Evolutionary conservation across 805 yeast genomes (phyloP).

Genomic region (Wickerhamomyces queroliae): DNA sequence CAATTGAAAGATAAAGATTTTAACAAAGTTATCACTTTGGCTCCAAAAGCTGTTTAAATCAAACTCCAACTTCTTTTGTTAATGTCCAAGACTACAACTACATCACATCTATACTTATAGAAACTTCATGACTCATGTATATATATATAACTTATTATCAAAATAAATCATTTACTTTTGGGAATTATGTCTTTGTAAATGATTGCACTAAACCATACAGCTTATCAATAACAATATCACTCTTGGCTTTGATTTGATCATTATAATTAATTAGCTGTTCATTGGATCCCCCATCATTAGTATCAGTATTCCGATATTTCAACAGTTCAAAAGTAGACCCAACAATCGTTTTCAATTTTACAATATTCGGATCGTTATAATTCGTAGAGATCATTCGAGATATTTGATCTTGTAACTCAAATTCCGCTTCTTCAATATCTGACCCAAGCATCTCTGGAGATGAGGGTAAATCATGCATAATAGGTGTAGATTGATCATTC

Average conservation of each 20-base stretch:
- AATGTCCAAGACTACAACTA: neutral
- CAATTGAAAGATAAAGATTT: slow-evolving; percentile 80
- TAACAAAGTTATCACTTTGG: slow-evolving; percentile 83
- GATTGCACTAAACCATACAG: slow-evolving; percentile 12
- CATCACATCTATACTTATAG: neutral
- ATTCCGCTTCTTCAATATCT: slow-evolving; percentile 12
- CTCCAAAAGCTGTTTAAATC: slow-evolving; percentile 68
- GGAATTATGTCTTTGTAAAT: no score
- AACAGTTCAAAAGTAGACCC: slow-evolving; percentile 11
- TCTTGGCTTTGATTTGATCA: slow-evolving; percentile 6
- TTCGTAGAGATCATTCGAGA: slow-evolving; percentile 8
- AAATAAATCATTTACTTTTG: no score
- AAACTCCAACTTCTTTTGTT: neutral
- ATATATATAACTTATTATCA: neutral
- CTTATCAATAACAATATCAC: slow-evolving; percentile 6
- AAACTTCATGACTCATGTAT: slow-evolving; percentile 2
- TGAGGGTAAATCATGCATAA: slow-evolving; percentile 11
- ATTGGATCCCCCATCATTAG: slow-evolving; percentile 7
- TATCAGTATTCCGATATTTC: slow-evolving; percentile 7
- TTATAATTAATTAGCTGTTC: slow-evolving; percentile 8
- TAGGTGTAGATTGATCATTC: neutral
- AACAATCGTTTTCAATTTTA: slow-evolving; percentile 16
- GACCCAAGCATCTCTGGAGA: slow-evolving; percentile 17
- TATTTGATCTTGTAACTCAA: slow-evolving; percentile 13
- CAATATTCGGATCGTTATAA: slow-evolving; percentile 7